phyloP scores from a whole-genome alignment of 805 yeast species.

The Allodekkera sacchari region DNA sequence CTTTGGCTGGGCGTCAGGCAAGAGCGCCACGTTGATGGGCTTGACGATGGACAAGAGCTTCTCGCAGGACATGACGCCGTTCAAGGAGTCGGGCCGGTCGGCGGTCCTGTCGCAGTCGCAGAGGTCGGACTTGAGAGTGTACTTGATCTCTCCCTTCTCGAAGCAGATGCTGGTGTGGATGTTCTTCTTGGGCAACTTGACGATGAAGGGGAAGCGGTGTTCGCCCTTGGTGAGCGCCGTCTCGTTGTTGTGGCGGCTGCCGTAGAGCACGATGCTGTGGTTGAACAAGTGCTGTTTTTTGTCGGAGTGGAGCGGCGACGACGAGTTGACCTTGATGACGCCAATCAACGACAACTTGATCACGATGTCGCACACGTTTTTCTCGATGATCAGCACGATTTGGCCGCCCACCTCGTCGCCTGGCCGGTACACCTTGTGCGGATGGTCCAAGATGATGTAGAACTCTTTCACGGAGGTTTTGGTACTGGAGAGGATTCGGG shows the following conservation, averaged over 20 bases:
- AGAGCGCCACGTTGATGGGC: slow-evolving; percentile 64
- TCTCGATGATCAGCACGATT: slow-evolving; percentile 46
- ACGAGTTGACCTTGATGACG: slow-evolving; percentile 44
- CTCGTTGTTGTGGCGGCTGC: slow-evolving; percentile 24
- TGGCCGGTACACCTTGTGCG: slow-evolving; percentile 72
- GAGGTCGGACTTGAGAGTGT: slow-evolving; percentile 36
- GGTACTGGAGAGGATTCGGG: slow-evolving; percentile 14
- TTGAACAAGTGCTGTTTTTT: slow-evolving; percentile 46
- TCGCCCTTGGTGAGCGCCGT: slow-evolving; percentile 62
- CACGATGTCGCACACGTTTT: slow-evolving; percentile 44
- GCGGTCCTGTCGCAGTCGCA: slow-evolving; percentile 11
- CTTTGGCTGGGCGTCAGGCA: slow-evolving; percentile 63
- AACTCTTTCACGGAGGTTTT: slow-evolving; percentile 43
- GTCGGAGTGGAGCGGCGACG: slow-evolving; percentile 41
- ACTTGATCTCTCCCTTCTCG: slow-evolving; percentile 77
- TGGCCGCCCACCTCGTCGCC: slow-evolving; percentile 69
- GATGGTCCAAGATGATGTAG: slow-evolving; percentile 61
- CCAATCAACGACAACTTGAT: slow-evolving; percentile 50
- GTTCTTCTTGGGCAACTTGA: slow-evolving; percentile 67
- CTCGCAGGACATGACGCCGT: slow-evolving; percentile 39
- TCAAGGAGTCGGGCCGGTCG: slow-evolving; percentile 8
- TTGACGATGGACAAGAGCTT: slow-evolving; percentile 51
- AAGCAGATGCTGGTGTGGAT: slow-evolving; percentile 70
- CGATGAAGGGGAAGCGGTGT: slow-evolving; percentile 80
- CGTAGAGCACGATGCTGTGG: slow-evolving; percentile 53